phyloP scores from a whole-genome alignment of 2,329 filamentous ascomycete genomes.

The Tolypocladium pustulatum region DNA sequence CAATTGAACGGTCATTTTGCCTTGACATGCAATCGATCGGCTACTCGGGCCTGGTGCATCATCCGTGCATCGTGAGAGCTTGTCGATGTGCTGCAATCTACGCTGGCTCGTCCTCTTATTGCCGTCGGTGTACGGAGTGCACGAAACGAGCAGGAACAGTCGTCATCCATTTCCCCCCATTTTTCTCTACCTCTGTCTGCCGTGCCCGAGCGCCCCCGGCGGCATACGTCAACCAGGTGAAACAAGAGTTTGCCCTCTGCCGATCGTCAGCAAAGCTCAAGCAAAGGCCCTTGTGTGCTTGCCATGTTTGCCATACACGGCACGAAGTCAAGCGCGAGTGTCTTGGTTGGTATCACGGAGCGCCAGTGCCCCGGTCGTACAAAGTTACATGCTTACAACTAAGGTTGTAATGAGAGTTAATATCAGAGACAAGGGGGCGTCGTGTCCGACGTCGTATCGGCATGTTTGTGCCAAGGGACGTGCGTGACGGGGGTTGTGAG shows the following conservation, averaged over 20 bases:
- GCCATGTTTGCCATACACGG: background rate
- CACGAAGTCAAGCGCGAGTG: background rate
- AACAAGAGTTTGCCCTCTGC: background rate
- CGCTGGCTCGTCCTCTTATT: background rate
- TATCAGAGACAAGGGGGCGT: background rate
- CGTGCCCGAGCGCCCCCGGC: background rate
- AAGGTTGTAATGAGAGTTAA: background rate
- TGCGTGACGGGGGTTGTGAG: background rate
- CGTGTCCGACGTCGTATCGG: background rate
- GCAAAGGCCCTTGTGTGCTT: background rate
- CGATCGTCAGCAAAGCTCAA: background rate
- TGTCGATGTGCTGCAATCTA: background rate
- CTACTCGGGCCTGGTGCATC: background rate
- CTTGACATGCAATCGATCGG: background rate
- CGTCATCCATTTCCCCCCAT: background rate
- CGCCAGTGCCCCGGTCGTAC: background rate
- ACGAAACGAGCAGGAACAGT: background rate
- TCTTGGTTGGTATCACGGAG: background rate
- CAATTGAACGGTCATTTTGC: background rate
- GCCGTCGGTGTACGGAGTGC: background rate
- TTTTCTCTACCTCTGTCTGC: background rate
- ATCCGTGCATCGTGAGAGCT: background rate
- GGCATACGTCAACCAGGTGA: background rate
- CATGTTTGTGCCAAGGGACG: background rate
- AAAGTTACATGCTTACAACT: background rate